Evolutionary conservation across 2,329 filamentous ascomycete species (phyloP), one percentile per base, ranked within the genome.

Genomic region (Passalora sequoiae): DNA sequence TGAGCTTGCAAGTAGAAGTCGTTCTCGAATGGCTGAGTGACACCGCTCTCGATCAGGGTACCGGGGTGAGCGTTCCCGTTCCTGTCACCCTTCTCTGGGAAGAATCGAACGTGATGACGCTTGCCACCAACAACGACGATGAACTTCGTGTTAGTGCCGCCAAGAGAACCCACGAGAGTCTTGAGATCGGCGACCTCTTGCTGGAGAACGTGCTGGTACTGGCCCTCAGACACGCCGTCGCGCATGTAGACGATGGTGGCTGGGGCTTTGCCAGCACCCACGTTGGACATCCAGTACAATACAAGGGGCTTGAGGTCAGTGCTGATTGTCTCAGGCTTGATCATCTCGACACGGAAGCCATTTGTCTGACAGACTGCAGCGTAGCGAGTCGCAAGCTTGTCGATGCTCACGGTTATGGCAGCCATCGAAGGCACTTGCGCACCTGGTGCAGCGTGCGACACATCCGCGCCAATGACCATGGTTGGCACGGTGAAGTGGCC

Each of bases 31-130:
- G 92, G 88, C 58, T 91, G 86, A 0, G 89, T 96, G n/a, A 94
- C 82, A 46, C 94, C 91, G 24, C 74, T 76, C 66, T 97, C 91
- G 4, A 98, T 82, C 1, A 98, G 63, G 0, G 86, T 94, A 3
- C 92, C 94, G 0, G 91, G 91, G 0, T 91, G 65, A 1, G 89
- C 77, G 59, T 97, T 98, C 25, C 74, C 77, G 53, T 94, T 94
- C 37, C 74, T 75, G 60, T 98, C 92, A 4, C 69, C 75, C 44
- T 70, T 65, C 36, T 78, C 75, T 0, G 92, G 91, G 70, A 97
- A 97, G 64, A 95, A 89, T 12, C 92, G 85, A 40, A 95, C 81
- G 59, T 96, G 91, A 55, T 98, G 92, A 3, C 92, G 84, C 75
- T 98, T 98, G 1, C 86, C 89, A 1, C 86, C 89, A 33, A 97